A percentile compares a stretch with the other conserved stretches of the same genome.
phyloP scores from a whole-genome alignment of 2,329 filamentous ascomycete species.

The Colletotrichum sp. region DNA sequence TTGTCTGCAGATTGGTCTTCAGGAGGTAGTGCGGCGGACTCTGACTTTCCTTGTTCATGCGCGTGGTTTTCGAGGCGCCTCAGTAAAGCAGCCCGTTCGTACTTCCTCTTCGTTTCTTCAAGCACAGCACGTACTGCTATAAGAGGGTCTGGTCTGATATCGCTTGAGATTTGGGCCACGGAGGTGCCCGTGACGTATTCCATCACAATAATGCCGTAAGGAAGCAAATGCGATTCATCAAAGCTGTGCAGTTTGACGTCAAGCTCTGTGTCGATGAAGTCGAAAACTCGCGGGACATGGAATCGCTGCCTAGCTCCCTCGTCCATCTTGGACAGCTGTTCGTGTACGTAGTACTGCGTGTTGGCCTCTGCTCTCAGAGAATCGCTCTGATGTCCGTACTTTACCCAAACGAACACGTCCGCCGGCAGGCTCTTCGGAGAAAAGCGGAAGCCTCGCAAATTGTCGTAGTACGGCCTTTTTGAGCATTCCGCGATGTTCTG shows the following conservation, averaged over 20 bases:
- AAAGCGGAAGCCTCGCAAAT: neutral
- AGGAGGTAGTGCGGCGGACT: fast-evolving
- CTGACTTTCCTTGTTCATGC: neutral
- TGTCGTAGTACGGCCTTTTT: neutral
- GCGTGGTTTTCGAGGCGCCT: fast-evolving
- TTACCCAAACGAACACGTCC: neutral
- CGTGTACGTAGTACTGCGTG: neutral
- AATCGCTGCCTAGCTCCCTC: neutral
- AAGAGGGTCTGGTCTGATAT: neutral
- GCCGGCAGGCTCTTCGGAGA: neutral
- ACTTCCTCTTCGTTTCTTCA: neutral
- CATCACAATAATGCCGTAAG: neutral
- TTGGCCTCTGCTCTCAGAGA: neutral
- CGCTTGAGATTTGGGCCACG: neutral
- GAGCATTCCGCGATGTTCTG: neutral
- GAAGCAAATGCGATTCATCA: fast-evolving
- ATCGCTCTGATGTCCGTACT: neutral
- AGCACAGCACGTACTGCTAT: neutral
- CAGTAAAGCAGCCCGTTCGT: neutral
- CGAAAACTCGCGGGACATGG: neutral
- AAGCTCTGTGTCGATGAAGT: neutral
- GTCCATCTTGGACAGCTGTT: neutral
- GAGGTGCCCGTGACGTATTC: neutral
- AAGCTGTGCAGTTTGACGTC: neutral
- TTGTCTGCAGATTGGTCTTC: neutral